Base-by-base conservation (phyloP, 169 alveolate genomes). In the Plasmodium coatneyi region DNA sequence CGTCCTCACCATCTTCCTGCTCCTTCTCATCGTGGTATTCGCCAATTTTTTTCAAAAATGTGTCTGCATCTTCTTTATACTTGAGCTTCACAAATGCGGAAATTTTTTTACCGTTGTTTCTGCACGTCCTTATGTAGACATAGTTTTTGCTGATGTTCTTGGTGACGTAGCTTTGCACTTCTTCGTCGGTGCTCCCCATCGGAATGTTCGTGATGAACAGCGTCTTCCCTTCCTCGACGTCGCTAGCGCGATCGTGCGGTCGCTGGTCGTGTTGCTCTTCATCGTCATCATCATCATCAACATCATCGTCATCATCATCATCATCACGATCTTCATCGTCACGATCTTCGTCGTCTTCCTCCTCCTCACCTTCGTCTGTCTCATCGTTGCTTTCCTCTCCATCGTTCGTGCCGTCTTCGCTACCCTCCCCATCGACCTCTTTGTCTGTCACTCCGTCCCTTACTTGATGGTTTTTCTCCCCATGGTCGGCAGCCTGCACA, bases 31-130 rank as follows among this genome's bases (percentile, higher is more conserved):
- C 91, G 16, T 81, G 39, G 54, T 66, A 70, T 49, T 91, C 95
- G 9, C 95, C 95, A 91, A 91, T 91, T 91, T 91, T 91, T 71
- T 80, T 82, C 82, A 91, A 80, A 91, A 91, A 91, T 19, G 49
- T 60, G 56, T 91, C 95, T 12, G 92, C 95, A 71, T 91, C 95
- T 1, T 66, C 28, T 71, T 91, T 91, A n/a, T 22, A 6, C 19
- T 34, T 80, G 54, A 91, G 76, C 82, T 91, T 91, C 25, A 91
- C 95, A 91, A 91, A 91, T 2, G 76, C 95, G 2, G 84, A 91
- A 2, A 91, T 70, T 49, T 22, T 70, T 41, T 80, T 81, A 2
- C 43, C 39, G 60, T 52, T 49, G 9, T 82, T 91, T 54, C 76
- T 19, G 76, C 95, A 91, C 0, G 84, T 81, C 43, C 81, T 80